These are phyloP conservation scores for Taiwanofungus camphoratus DNA, from an alignment of 1,284 basidiomycete genomes.

Conservation along the genomic window DNA sequence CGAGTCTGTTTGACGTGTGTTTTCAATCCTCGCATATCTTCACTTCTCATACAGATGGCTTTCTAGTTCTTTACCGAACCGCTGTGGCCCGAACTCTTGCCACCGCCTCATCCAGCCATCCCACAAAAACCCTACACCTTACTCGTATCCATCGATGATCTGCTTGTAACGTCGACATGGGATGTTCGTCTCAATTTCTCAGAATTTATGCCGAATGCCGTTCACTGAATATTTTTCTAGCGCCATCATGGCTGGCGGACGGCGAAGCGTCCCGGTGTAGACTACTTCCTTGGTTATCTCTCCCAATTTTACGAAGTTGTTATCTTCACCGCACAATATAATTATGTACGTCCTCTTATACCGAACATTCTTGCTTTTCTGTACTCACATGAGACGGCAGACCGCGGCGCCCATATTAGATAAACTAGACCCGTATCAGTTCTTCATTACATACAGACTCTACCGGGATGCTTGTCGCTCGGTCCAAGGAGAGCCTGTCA, in stretches of 20 bases:
- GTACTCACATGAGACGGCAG: conserved; percentile 33
- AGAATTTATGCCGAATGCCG: background rate
- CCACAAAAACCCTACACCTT: conserved; percentile 91
- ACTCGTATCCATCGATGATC: conserved; percentile 87
- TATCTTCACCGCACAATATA: conserved; percentile 88
- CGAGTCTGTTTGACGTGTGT: conserved; percentile 60
- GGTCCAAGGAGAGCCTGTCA: conserved; percentile 75
- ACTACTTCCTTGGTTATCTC: conserved; percentile 96
- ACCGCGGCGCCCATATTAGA: conserved; percentile 88
- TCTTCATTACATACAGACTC: conserved; percentile 85
- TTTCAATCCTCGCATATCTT: background rate
- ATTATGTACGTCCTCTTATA: conserved; percentile 60
- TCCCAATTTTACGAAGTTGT: conserved; percentile 98
- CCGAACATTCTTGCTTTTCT: conserved; percentile 2
- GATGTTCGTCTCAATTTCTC: conserved; percentile 54
- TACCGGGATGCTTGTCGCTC: conserved; percentile 88
- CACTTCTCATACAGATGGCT: conserved; percentile 5
- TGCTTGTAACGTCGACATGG: conserved; percentile 91
- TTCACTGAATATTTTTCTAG: conserved; percentile 31
- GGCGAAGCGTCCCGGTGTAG: conserved; percentile 92
- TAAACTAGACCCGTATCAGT: conserved; percentile 91
- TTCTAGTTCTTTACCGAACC: conserved; percentile 86
- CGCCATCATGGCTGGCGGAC: conserved; percentile 86
- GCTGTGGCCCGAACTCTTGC: conserved; percentile 87
- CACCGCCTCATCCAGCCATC: conserved; percentile 79